Conservation (phyloP, 768 basidiomycete genomes). For the Kwoniella heveanensis region DNA sequence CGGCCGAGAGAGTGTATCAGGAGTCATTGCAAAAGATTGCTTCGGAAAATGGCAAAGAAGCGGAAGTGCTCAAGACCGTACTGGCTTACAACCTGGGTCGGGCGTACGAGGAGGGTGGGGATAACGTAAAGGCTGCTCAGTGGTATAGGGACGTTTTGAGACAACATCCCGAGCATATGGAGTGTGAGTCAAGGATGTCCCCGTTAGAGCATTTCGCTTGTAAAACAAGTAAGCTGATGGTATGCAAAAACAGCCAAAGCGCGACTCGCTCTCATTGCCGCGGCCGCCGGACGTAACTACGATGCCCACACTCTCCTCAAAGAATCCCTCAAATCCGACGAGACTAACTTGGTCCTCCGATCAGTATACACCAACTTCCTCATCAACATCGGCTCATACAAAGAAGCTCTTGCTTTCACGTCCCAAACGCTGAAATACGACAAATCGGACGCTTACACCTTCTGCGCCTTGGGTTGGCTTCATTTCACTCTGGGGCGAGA, state of each 20-base stretch:
- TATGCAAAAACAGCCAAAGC: conserved; percentile 95
- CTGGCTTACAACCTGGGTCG: conserved; percentile 89
- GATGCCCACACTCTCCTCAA: conserved; percentile 88
- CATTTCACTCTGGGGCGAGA: conserved; percentile 84
- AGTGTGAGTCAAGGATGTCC: conserved; percentile 72
- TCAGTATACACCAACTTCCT: conserved; percentile 94
- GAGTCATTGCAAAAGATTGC: conserved; percentile 44
- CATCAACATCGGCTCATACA: conserved; percentile 65
- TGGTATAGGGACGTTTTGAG: conserved; percentile 83
- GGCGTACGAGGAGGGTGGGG: conserved; percentile 82
- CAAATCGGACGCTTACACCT: conserved; percentile 83
- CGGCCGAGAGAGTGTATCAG: conserved; percentile 50
- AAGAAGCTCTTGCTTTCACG: conserved; percentile 80
- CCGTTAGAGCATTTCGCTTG: too few species aligned
- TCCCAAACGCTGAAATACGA: conserved; percentile 81
- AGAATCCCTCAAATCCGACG: conserved; percentile 78
- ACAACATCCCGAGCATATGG: conserved; percentile 94
- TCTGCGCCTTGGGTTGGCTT: conserved; percentile 86
- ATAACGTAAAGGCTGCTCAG: conserved; percentile 71
- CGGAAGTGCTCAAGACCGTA: conserved; percentile 67
- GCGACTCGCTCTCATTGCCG: conserved; percentile 79
- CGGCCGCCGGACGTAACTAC: conserved; percentile 68
- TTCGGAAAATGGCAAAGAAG: conserved; percentile 38
- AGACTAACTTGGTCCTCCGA: conserved; percentile 78
- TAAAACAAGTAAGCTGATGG: too few species aligned